Percentiles rank a stretch among this genome's conserved stretches.
Evolutionary conservation across 768 basidiomycete species (phyloP).

Genomic region (Sarcomyxa edulis): DNA sequence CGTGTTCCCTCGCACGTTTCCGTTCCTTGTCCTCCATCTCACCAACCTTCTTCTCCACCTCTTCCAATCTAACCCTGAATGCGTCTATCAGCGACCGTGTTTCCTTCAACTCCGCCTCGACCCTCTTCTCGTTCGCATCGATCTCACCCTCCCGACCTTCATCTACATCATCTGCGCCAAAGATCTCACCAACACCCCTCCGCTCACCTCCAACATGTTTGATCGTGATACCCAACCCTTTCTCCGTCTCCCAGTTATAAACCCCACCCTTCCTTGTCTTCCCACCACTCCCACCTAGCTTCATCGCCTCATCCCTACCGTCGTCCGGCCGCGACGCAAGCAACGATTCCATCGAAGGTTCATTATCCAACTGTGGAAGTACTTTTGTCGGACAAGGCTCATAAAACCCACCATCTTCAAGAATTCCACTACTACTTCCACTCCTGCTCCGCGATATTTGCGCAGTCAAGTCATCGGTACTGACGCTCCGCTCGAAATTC

Average conservation of each 20-base stretch:
- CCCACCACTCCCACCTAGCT: neutral
- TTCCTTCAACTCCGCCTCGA: slow-evolving; percentile 8
- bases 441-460: no score
- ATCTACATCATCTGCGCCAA: neutral
- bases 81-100: slow-evolving; percentile 10
- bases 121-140: slow-evolving; percentile 1
- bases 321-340: slow-evolving; percentile 10
- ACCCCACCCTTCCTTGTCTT: slow-evolving; percentile 1
- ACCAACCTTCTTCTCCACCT: slow-evolving; percentile 15
- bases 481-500: slow-evolving; percentile 18
- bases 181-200: slow-evolving; percentile 2
- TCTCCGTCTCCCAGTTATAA: neutral
- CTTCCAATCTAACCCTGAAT: slow-evolving; percentile 14
- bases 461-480: slow-evolving; percentile 12
- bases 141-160: neutral
- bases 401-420: no score
- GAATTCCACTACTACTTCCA: no score
- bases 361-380: no score
- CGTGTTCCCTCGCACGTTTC: neutral
- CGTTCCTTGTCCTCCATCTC: slow-evolving; percentile 12
- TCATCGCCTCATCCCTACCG: neutral
- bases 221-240: slow-evolving; percentile 3
- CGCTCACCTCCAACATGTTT: slow-evolving; percentile 1
- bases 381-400: no score
- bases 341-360: slow-evolving; percentile 9